A percentile compares a stretch with the other conserved stretches of the same genome.
Evolutionary conservation across 2,329 filamentous ascomycete species (phyloP).

Genomic region (Alternaria postmessia): DNA sequence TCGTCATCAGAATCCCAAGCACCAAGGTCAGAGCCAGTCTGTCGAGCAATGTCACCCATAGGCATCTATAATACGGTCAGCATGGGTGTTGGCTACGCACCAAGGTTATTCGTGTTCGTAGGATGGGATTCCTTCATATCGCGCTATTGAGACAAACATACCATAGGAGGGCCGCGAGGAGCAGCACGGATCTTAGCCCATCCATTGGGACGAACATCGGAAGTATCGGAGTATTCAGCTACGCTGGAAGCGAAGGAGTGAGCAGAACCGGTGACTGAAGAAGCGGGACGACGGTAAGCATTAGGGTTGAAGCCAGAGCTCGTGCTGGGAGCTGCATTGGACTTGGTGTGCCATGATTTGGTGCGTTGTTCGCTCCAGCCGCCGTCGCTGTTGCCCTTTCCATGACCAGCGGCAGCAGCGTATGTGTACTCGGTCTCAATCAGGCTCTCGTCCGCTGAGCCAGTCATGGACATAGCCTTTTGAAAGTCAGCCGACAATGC

Average conservation of each 20-base stretch:
- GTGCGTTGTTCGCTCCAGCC: constrained; percentile 24
- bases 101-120: not conserved
- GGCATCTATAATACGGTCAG: constrained; percentile 21
- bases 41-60: constrained; percentile 14
- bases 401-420: constrained; percentile 6
- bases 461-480: constrained; percentile 23
- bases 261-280: constrained; percentile 24
- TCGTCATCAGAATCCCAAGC: constrained; percentile 23
- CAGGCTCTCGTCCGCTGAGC: constrained; percentile 20
- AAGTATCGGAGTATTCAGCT: constrained; percentile 34
- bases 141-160: constrained; percentile 19
- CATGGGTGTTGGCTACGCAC: not conserved
- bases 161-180: constrained; percentile 20
- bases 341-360: constrained; percentile 38
- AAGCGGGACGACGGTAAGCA: constrained; percentile 23
- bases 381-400: constrained; percentile 10
- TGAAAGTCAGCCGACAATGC: constrained; percentile 25
- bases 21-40: constrained; percentile 5
- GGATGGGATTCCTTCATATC: no score
- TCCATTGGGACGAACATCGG: constrained; percentile 17
- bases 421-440: constrained; percentile 32
- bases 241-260: constrained; percentile 34
- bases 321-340: constrained; percentile 14
- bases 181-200: constrained; percentile 43
- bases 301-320: constrained; percentile 29